Evolutionary conservation across 768 basidiomycete species (phyloP).

Genomic region (Lentinula edodes): DNA sequence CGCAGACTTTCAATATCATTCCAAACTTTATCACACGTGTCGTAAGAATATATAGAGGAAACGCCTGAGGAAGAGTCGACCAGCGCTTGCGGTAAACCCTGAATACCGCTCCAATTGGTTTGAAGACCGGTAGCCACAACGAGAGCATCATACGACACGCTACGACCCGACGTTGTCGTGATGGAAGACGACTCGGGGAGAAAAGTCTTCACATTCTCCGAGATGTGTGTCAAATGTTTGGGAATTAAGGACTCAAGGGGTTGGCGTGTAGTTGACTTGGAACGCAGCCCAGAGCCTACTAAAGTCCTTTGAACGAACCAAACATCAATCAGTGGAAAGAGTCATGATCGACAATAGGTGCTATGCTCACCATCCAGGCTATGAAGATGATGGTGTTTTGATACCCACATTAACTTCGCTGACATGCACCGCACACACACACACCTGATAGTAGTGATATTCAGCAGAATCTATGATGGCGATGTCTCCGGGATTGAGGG

Average conservation of each 20-base stretch:
- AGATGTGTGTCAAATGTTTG: slow-evolving; percentile 60
- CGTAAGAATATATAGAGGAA: slow-evolving; percentile 88
- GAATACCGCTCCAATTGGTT: slow-evolving; percentile 74
- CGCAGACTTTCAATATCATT: slow-evolving; percentile 70
- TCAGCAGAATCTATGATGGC: slow-evolving; percentile 80
- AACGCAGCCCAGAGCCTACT: slow-evolving; percentile 80
- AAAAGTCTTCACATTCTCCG: slow-evolving; percentile 69
- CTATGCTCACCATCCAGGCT: slow-evolving; percentile 81
- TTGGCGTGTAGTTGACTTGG: slow-evolving; percentile 63
- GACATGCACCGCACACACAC: neutral
- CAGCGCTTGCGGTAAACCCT: slow-evolving; percentile 71
- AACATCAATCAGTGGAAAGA: neutral
- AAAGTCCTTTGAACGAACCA: slow-evolving; percentile 64
- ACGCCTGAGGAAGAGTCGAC: slow-evolving; percentile 75
- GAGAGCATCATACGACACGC: slow-evolving; percentile 75
- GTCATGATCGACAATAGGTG: neutral
- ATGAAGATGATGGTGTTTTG: neutral
- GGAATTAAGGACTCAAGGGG: slow-evolving; percentile 72
- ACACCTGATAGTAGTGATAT: slow-evolving; percentile 81
- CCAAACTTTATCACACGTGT: slow-evolving; percentile 89
- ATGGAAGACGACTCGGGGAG: slow-evolving; percentile 71
- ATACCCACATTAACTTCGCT: neutral
- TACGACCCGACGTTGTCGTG: slow-evolving; percentile 63
- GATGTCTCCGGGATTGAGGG: slow-evolving; percentile 70
- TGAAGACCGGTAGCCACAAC: slow-evolving; percentile 89